These are phyloP conservation scores for Zizania palustris DNA, from an alignment of 202 grass and related monocot species.

Conservation along the genomic window DNA sequence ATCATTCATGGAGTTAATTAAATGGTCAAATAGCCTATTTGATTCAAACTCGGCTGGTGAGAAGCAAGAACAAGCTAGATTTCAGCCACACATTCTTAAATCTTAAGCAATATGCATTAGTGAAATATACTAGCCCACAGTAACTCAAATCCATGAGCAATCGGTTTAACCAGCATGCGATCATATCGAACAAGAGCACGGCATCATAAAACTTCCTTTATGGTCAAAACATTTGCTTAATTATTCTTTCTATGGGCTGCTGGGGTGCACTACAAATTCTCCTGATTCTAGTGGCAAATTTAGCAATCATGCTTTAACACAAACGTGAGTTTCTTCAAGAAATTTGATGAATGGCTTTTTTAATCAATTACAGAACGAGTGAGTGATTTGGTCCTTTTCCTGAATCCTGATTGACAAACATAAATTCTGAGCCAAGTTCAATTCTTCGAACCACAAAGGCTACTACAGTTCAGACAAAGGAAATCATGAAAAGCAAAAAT, in stretches of 20 bases:
- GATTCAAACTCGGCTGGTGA: neutral
- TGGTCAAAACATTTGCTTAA: neutral
- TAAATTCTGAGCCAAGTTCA: neutral
- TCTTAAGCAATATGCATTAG: neutral
- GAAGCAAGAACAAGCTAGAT: neutral
- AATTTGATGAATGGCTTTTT: neutral
- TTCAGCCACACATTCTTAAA: neutral
- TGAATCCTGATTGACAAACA: neutral
- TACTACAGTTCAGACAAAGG: too few species aligned
- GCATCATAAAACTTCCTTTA: neutral
- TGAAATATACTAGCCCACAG: slow-evolving; percentile 1
- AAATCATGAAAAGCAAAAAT: too few species aligned
- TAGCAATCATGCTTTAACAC: neutral
- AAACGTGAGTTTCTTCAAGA: neutral
- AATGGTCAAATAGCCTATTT: slow-evolving; percentile 8
- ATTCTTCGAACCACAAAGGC: neutral
- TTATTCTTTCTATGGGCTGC: neutral
- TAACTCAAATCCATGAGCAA: slow-evolving; percentile 18
- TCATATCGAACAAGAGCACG: neutral
- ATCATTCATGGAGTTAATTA: neutral
- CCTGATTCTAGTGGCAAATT: neutral
- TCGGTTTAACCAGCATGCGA: neutral
- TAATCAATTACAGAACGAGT: neutral
- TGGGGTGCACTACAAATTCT: neutral
- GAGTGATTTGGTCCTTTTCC: too few species aligned